Conservation (phyloP, 2,329 filamentous ascomycete genomes). For the Exophiala oligosperma region DNA sequence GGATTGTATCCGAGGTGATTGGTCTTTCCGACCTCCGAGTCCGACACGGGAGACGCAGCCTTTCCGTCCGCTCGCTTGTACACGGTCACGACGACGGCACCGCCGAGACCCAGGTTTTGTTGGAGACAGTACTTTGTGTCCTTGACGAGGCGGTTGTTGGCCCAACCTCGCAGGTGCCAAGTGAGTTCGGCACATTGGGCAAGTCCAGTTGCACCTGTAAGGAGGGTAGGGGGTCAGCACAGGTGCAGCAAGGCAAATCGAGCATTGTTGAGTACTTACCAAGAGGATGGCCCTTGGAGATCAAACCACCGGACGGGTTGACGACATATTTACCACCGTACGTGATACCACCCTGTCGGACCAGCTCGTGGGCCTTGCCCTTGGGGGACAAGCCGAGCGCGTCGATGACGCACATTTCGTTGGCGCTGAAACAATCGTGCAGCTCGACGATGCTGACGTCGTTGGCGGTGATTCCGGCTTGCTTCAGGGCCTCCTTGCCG, state of each 20-base stretch:
- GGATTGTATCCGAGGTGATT: constrained; percentile 87
- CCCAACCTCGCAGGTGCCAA: constrained; percentile 95
- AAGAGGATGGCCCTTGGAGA: constrained; percentile 93
- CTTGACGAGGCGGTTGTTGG: constrained; percentile 76
- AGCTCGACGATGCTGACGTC: constrained; percentile 86
- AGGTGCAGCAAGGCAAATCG: background rate
- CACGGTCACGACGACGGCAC: constrained; percentile 85
- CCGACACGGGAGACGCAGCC: constrained; percentile 60
- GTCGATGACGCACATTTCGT: constrained; percentile 89
- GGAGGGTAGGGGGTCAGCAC: constrained; percentile 14
- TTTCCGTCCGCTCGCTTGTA: constrained; percentile 81
- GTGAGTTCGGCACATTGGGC: constrained; percentile 94
- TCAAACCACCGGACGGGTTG: constrained; percentile 91
- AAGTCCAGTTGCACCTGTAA: constrained; percentile 70
- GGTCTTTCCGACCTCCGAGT: constrained; percentile 62
- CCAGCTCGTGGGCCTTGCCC: constrained; percentile 89
- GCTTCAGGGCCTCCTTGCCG: constrained; percentile 65
- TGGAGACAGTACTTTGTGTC: constrained; percentile 75
- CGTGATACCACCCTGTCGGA: constrained; percentile 83
- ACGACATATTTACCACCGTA: constrained; percentile 81
- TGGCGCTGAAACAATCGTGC: constrained; percentile 95
- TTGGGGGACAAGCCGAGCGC: constrained; percentile 74
- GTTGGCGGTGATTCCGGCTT: constrained; percentile 66
- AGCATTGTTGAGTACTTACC: constrained; percentile 44
- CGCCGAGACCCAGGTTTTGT: constrained; percentile 90